phyloP scores from a whole-genome alignment of 2,329 filamentous ascomycete genomes.

The Penicillium sp. region DNA sequence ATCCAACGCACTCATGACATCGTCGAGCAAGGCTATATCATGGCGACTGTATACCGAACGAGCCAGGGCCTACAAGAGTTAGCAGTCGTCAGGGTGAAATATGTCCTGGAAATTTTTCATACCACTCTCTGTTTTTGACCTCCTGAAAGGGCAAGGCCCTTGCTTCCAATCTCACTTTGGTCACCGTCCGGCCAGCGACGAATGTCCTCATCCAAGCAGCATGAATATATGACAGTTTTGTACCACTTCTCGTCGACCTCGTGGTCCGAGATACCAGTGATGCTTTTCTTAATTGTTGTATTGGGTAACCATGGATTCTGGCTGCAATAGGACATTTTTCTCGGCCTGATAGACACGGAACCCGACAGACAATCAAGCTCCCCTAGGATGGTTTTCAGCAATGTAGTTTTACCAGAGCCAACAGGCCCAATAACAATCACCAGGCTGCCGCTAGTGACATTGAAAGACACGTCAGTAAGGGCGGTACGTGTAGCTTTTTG shows the following conservation, averaged over 20 bases:
- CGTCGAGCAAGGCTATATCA: conserved; percentile 16
- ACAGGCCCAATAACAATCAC: not conserved
- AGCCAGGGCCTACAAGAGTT: conserved; percentile 19
- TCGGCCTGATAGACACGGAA: not conserved
- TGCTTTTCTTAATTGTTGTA: not conserved
- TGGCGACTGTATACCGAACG: conserved; percentile 18
- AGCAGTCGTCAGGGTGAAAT: not conserved
- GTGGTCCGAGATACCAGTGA: not conserved
- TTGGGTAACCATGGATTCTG: not conserved
- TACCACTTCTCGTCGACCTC: not conserved
- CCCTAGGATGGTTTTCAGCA: conserved; percentile 3
- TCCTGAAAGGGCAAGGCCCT: not conserved
- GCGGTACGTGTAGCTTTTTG: not conserved
- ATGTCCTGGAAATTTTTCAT: conserved; percentile 48
- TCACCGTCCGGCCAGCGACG: not conserved
- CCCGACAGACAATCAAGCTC: not conserved
- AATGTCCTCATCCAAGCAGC: not conserved
- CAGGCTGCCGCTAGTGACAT: not conserved
- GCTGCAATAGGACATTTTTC: not conserved
- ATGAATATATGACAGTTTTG: not conserved
- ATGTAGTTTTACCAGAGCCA: conserved; percentile 7
- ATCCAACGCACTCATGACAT: conserved; percentile 16
- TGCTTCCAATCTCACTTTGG: not conserved
- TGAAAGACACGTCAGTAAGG: not conserved
- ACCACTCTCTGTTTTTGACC: not conserved